phyloP scores from a whole-genome alignment of 139 green algal genomes.

The Coelastrella sp. region DNA sequence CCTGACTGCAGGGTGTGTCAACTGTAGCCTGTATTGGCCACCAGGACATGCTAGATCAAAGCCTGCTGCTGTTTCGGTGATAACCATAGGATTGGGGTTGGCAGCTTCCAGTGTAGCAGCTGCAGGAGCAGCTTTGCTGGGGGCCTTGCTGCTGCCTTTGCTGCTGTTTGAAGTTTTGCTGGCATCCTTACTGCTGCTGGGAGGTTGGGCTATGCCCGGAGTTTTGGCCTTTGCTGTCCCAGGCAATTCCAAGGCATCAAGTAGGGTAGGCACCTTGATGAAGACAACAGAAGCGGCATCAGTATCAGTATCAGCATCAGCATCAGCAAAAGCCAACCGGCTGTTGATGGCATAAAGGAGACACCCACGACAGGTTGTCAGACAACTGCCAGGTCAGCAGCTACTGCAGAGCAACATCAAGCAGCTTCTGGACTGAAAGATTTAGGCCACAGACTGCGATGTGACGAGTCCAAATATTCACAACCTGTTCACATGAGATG shows the following conservation, averaged over 20 bases:
- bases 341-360: too few species aligned
- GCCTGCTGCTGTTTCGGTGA: constrained; percentile 31
- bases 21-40: constrained; percentile 5
- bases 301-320: too few species aligned
- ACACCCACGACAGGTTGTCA: too few species aligned
- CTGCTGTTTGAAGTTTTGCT: background rate
- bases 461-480: too few species aligned
- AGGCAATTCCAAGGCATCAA: background rate
- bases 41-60: constrained; percentile 9
- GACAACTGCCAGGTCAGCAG: too few species aligned
- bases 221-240: background rate
- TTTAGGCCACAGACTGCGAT: too few species aligned
- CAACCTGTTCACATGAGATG: too few species aligned
- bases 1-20: constrained; percentile 1
- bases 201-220: background rate
- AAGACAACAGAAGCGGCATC: background rate
- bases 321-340: too few species aligned
- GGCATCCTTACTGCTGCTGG: background rate
- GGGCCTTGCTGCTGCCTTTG: background rate
- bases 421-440: too few species aligned
- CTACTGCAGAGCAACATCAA: too few species aligned
- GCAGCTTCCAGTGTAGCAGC: background rate
- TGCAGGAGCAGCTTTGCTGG: background rate
- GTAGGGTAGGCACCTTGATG: background rate
- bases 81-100: background rate